Evolutionary conservation across 139 green algal species (phyloP), one percentile per base, ranked within the genome.

Genomic region (Micractinium sp.): DNA sequence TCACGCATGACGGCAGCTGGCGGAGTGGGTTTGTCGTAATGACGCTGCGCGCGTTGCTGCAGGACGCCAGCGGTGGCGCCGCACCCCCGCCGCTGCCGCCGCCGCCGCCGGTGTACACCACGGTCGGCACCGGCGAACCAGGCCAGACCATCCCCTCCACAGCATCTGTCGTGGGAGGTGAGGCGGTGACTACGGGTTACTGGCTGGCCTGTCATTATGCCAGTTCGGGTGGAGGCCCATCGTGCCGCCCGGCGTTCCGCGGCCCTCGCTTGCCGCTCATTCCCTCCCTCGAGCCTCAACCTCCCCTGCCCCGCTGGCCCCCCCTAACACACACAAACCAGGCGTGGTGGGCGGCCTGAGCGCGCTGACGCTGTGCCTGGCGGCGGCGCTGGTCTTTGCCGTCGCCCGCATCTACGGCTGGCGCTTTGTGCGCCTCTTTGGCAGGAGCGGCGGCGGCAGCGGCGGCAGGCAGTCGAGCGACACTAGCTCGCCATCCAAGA

Each of bases 261-360:
- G 33, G 35, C 35, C 12, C 35, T 0, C 79, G 29, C 29, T 23
- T 39, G 47, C 36, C 29, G 47, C 47, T 12, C 25, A 0, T 0
- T 16, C 12, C 79, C 47, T 39, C 25, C 79, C 13, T 22, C 16
- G 12, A 0, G 7, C 25, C 15, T 67, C 18, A 2, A 3, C 1
- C 19, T 20, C 74, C 35, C n/a, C 1, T 56, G 2, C n/a, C 12
- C 66, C 66, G 3, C 66, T 27, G 7, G 22, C 66, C 3, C 23
- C 66, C 22, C 7, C 23, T 12, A 14, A 27, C 22, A 29, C 66
- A 29, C 22, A 9, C 66, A 73, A 29, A 29, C 27, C 66, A 87
- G 82, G 82, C 66, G 85, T 88, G 85, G 85, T 75, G 71, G 85
- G 85, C 47, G 85, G 85, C 3, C 73, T 88, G 47, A 61, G 22